Conservation (phyloP, 306 rosid species). For the Luffa acutangula region DNA sequence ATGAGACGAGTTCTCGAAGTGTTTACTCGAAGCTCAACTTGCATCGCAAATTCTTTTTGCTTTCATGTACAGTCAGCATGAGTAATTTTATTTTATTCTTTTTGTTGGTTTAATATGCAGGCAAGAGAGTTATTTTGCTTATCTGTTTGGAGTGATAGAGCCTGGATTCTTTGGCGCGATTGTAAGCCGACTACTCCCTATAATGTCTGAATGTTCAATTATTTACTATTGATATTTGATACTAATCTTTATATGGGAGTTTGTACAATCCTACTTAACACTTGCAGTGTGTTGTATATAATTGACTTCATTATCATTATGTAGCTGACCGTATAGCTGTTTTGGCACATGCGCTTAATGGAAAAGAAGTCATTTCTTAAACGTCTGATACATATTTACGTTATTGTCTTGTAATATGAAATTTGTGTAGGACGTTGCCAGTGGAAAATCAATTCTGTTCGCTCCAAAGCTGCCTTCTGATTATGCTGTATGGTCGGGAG, state of each 20-base stretch:
- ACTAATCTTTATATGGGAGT: background rate
- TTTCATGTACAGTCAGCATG: background rate
- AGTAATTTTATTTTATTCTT: background rate
- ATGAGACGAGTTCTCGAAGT: background rate
- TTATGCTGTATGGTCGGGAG: slow-evolving; percentile 90
- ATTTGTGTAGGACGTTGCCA: slow-evolving; percentile 45
- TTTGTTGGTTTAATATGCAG: slow-evolving; percentile 13
- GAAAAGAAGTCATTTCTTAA: background rate
- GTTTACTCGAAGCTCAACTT: background rate
- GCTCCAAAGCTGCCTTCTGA: slow-evolving; percentile 72
- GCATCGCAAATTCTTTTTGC: background rate
- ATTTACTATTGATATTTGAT: background rate
- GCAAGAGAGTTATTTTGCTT: slow-evolving; percentile 95
- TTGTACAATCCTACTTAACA: background rate
- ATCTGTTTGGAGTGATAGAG: slow-evolving; percentile 73
- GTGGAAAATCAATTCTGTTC: slow-evolving; percentile 62
- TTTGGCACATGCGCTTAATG: background rate
- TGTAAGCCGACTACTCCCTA: slow-evolving; percentile 27
- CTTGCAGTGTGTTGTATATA: background rate
- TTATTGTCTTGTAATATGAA: background rate
- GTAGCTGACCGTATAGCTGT: background rate
- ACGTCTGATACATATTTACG: background rate
- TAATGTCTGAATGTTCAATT: background rate
- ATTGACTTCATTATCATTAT: background rate
- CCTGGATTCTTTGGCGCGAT: slow-evolving; percentile 91